These are phyloP conservation scores for Coemansia sp. DNA, from an alignment of 192 early-diverging fungal species.

Conservation along the genomic window DNA sequence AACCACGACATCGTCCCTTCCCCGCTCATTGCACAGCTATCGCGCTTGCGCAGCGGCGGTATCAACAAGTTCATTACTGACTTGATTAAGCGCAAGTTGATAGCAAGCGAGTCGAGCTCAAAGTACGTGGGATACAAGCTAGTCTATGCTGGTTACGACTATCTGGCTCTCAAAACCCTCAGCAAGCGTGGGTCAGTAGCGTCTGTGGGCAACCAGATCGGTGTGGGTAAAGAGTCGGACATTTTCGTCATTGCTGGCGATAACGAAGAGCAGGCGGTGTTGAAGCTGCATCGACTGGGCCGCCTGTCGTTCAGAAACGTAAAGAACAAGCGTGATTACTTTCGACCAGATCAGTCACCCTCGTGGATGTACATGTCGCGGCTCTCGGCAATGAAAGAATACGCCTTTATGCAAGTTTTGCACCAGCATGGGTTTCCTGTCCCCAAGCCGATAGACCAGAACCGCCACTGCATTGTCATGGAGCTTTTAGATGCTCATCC, in stretches of 20 bases:
- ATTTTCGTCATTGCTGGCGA: conserved; percentile 97
- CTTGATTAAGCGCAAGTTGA: conserved; percentile 87
- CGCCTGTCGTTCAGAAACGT: conserved; percentile 95
- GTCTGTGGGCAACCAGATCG: conserved; percentile 99
- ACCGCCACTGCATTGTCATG: conserved; percentile 97
- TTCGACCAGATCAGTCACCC: conserved; percentile 89
- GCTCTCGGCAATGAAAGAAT: conserved; percentile 97
- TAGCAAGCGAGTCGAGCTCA: conserved; percentile 66
- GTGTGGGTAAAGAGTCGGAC: conserved; percentile 99
- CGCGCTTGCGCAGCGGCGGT: conserved; percentile 86
- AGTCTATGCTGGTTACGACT: conserved; percentile 99
- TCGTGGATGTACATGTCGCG: conserved; percentile 99
- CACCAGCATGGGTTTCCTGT: conserved; percentile 97
- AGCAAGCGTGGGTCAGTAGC: conserved; percentile 81
- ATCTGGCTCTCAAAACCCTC: conserved; percentile 93
- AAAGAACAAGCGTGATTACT: conserved; percentile 97
- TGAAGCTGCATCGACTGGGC: conserved; percentile 97
- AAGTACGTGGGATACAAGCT: conserved; percentile 92
- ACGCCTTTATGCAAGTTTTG: conserved; percentile 96
- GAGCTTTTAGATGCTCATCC: conserved; percentile 92
- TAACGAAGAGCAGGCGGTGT: conserved; percentile 84
- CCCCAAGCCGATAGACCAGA: conserved; percentile 89
- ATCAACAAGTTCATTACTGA: conserved; percentile 82
- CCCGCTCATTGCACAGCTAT: conserved; percentile 89
- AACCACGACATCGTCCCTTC: conserved; percentile 99